These are phyloP conservation scores for Camelina laxa DNA, from an alignment of 345 rosid species.

Conservation along the genomic window DNA sequence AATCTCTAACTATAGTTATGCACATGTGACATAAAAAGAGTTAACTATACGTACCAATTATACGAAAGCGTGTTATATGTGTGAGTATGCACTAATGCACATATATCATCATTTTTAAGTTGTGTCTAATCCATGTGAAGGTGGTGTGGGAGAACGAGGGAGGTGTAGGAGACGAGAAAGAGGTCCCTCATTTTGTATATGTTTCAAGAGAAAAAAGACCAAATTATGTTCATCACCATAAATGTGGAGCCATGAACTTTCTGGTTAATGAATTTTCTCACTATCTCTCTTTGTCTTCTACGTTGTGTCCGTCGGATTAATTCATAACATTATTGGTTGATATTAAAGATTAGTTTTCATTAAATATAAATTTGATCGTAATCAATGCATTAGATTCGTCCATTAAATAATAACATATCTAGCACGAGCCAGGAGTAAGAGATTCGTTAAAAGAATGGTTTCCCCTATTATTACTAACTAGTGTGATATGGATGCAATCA, in stretches of 20 bases:
- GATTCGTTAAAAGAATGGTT: too few relatives aligned
- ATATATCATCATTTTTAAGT: too few relatives aligned
- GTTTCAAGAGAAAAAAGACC: conserved; percentile 63
- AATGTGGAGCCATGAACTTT: conserved; percentile 74
- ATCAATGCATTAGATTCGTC: too few relatives aligned
- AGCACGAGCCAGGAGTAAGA: too few relatives aligned
- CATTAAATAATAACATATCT: too few relatives aligned
- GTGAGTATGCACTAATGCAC: too few relatives aligned
- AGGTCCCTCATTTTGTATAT: conserved; percentile 59
- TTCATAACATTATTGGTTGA: not conserved
- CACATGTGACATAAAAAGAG: too few relatives aligned
- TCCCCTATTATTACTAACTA: too few relatives aligned
- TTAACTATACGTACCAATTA: too few relatives aligned
- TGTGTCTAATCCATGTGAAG: conserved; percentile 37
- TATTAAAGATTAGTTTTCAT: not conserved
- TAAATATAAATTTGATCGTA: not conserved
- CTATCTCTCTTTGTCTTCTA: not conserved
- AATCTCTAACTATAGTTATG: not conserved
- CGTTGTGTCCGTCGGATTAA: too few relatives aligned
- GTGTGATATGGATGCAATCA: too few relatives aligned
- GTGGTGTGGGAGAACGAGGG: conserved; percentile 54
- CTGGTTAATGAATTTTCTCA: conserved; percentile 40
- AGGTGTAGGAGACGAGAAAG: conserved; percentile 27
- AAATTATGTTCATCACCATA: conserved; percentile 56
- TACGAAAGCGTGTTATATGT: too few relatives aligned